Percentiles rank a stretch among this genome's conserved stretches.
These are phyloP conservation scores for Caloboletus inedulis DNA, from an alignment of 1,284 basidiomycete species.

Conservation along the genomic window DNA sequence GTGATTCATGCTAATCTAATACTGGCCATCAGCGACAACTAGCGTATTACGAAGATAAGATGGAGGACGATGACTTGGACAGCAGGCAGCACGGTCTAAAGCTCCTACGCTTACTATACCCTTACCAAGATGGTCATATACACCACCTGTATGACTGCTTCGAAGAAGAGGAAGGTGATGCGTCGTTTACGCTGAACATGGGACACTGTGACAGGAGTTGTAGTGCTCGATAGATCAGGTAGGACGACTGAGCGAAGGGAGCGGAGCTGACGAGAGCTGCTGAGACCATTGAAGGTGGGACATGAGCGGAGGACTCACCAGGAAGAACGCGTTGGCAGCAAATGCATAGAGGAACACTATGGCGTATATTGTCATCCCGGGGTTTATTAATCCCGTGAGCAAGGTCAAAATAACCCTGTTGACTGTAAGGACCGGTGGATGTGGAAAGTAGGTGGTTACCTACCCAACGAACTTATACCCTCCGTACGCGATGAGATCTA, in stretches of 20 bases:
- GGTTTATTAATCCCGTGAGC: constrained; percentile 56
- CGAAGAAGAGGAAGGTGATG: constrained; percentile 79
- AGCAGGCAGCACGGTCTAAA: not conserved
- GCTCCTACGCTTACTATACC: constrained; percentile 34
- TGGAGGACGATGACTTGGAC: not conserved
- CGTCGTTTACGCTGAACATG: constrained; percentile 78
- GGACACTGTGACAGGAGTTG: constrained; percentile 59
- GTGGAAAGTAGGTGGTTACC: constrained; percentile 17
- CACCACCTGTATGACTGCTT: constrained; percentile 73
- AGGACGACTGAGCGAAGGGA: constrained; percentile 90
- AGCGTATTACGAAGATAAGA: not conserved
- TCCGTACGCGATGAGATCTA: constrained; percentile 77
- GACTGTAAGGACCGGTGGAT: not conserved
- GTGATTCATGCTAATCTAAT: not conserved
- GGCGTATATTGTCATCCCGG: constrained; percentile 65
- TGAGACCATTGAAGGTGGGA: not conserved
- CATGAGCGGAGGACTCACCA: constrained; percentile 51
- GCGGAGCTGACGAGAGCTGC: constrained; percentile 58
- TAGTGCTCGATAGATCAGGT: constrained; percentile 46
- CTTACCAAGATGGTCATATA: constrained; percentile 79
- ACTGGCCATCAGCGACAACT: not conserved
- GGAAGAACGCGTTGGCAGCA: constrained; percentile 90
- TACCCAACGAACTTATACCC: constrained; percentile 99
- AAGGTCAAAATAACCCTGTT: constrained; percentile 71
- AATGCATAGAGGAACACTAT: constrained; percentile 82